Conservation (phyloP, 441 rosid species). For the Isatis lusitanica region DNA sequence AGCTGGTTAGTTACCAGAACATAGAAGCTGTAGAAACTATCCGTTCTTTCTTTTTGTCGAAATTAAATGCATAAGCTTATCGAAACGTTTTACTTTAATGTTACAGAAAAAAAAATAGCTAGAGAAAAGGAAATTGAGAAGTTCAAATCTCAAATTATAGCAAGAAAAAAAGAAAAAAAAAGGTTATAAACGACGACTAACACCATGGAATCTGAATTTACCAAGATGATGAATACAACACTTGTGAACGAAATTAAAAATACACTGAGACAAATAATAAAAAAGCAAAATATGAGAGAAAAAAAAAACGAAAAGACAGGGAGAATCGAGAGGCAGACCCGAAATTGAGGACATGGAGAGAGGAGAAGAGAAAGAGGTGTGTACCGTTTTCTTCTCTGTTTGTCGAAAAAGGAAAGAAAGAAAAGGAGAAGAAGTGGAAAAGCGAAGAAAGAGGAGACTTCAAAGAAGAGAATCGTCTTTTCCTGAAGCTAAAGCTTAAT, state of each 20-base stretch:
- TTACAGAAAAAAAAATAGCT: background rate
- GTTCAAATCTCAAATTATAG: background rate
- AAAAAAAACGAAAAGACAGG: slow-evolving; percentile 6
- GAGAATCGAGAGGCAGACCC: slow-evolving; percentile 34
- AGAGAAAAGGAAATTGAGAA: background rate
- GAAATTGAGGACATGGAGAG: slow-evolving; percentile 15
- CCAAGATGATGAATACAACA: slow-evolving; percentile 29
- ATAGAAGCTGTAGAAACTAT: slow-evolving; percentile 14
- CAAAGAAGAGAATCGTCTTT: slow-evolving; percentile 53
- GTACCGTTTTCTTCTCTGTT: slow-evolving; percentile 18
- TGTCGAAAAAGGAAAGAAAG: background rate
- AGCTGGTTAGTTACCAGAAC: slow-evolving; percentile 21
- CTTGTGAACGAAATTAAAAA: slow-evolving; percentile 31
- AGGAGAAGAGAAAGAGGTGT: background rate
- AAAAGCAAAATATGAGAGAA: slow-evolving; percentile 29
- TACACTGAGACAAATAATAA: background rate
- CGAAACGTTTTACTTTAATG: background rate
- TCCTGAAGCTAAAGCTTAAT: slow-evolving; percentile 51
- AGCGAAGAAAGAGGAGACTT: slow-evolving; percentile 56
- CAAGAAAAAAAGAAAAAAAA: background rate
- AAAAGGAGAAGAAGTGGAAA: slow-evolving; percentile 30
- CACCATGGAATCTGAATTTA: slow-evolving; percentile 31
- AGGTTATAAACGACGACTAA: background rate
- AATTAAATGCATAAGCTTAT: background rate
- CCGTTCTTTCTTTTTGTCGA: background rate